These are phyloP conservation scores for Aspergillus olivimuriae DNA, from an alignment of 495 filamentous ascomycete species.

Conservation along the genomic window DNA sequence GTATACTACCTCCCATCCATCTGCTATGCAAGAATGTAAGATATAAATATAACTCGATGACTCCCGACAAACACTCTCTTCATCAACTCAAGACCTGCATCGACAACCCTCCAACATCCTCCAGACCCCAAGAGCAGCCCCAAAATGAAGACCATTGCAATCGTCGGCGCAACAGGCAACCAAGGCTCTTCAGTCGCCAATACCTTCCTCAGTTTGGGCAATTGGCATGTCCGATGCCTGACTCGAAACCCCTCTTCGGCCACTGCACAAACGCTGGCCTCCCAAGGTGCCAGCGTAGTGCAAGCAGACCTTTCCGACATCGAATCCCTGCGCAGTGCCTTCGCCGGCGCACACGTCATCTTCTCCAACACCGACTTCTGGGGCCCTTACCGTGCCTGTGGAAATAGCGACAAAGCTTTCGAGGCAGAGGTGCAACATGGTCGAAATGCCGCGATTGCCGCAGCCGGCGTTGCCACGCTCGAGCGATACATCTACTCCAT, in stretches of 20 bases:
- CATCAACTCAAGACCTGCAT: too few species aligned
- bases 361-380: slow-evolving; percentile 52
- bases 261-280: slow-evolving; percentile 28
- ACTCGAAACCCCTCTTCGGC: slow-evolving; percentile 38
- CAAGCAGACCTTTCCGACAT: slow-evolving; percentile 39
- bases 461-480: slow-evolving; percentile 36
- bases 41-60: too few species aligned
- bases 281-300: slow-evolving; percentile 43
- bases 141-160: slow-evolving; percentile 18
- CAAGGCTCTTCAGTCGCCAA: slow-evolving; percentile 46
- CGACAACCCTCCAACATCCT: neutral
- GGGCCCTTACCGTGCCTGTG: slow-evolving; percentile 18
- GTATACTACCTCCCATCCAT: too few species aligned
- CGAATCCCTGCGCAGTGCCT: slow-evolving; percentile 35
- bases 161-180: slow-evolving; percentile 30
- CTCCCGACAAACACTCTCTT: neutral
- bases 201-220: slow-evolving; percentile 25
- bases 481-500: slow-evolving; percentile 42
- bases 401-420: slow-evolving; percentile 36
- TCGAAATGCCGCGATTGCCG: slow-evolving; percentile 44
- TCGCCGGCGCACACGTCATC: slow-evolving; percentile 42
- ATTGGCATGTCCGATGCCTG: slow-evolving; percentile 37
- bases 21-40: too few species aligned
- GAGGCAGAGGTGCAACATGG: slow-evolving; percentile 42
- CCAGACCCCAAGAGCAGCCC: neutral